Evolutionary conservation across 495 filamentous ascomycete genomes (phyloP).

Genomic region (Aspergillus funiculosus): DNA sequence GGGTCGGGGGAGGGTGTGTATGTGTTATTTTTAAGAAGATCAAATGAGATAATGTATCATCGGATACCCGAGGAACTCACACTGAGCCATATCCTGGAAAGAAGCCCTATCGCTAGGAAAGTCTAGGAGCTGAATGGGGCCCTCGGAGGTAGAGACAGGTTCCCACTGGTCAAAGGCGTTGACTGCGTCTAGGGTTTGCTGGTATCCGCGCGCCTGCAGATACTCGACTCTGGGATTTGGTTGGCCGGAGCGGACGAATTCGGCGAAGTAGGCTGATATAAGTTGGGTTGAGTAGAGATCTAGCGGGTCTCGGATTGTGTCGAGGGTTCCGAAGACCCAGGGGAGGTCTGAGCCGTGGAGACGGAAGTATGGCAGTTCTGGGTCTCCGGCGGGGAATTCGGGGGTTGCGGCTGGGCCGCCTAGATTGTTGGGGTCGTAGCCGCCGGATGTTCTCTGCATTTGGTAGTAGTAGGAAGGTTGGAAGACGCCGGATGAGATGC

Average conservation of each 20-base stretch:
- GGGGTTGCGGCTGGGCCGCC: conserved; percentile 27
- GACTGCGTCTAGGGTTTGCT: conserved; percentile 20
- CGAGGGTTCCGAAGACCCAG: conserved; percentile 26
- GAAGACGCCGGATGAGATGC: conserved; percentile 27
- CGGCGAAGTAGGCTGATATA: conserved; percentile 26
- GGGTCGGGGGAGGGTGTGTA: no score
- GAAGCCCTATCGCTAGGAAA: conserved; percentile 20
- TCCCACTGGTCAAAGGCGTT: conserved; percentile 11
- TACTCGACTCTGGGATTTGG: conserved; percentile 28
- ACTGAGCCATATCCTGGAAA: conserved; percentile 35
- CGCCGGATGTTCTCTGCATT: conserved; percentile 33
- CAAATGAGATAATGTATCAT: conserved; percentile 26
- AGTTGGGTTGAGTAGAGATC: conserved; percentile 26
- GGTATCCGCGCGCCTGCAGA: conserved; percentile 31
- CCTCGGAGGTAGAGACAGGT: conserved; percentile 11
- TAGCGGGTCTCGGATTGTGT: conserved; percentile 20
- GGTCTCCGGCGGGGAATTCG: conserved; percentile 31
- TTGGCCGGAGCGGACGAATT: conserved; percentile 24
- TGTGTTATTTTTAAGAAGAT: no score
- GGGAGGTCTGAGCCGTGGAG: conserved; percentile 27
- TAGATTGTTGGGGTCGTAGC: conserved; percentile 38
- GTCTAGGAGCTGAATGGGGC: conserved; percentile 31
- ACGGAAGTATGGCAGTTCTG: conserved; percentile 24
- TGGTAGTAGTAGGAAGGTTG: conserved; percentile 41
- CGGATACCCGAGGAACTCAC: conserved; percentile 32